Conservation (phyloP, 176 grass and related monocot genomes). For the Poa pratensis region DNA sequence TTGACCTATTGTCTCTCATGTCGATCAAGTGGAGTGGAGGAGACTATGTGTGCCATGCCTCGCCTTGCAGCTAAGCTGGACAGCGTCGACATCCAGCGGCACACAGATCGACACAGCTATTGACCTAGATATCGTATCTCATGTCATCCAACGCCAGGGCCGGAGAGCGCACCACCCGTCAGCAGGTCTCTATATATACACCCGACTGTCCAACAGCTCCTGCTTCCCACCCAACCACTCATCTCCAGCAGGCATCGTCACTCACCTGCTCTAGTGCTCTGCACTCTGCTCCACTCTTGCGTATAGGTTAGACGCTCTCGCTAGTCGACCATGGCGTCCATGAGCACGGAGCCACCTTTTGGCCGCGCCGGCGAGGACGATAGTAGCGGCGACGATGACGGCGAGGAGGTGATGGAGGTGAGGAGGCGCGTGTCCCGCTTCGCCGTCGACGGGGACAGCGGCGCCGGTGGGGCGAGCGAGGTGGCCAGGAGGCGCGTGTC, state of each 20-base stretch:
- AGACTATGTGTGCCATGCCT: too few relatives aligned
- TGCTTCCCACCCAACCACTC: constrained; percentile 12
- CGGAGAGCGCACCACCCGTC: not conserved
- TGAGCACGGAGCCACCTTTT: constrained; percentile 1
- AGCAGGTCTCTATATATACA: constrained; percentile 48
- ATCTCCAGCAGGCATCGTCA: not conserved
- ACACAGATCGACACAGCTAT: not conserved
- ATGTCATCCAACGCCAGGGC: not conserved
- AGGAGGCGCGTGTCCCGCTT: constrained; percentile 48
- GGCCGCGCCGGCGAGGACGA: constrained; percentile 7
- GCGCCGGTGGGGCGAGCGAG: not conserved
- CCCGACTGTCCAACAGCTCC: not conserved
- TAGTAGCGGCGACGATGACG: not conserved
- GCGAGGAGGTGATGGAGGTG: not conserved
- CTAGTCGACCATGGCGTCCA: constrained; percentile 27
- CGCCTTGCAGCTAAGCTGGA: too few relatives aligned
- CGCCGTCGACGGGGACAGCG: constrained; percentile 44
- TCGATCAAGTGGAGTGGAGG: too few relatives aligned
- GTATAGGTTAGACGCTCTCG: not conserved
- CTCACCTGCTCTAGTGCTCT: constrained; percentile 48
- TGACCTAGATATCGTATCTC: not conserved
- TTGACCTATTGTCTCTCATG: too few relatives aligned
- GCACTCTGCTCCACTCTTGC: not conserved
- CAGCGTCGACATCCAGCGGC: not conserved
- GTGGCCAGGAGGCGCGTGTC: constrained; percentile 36